Evolutionary conservation across 306 rosid species (phyloP), one percentile per base, ranked within the genome.

Genomic region (Herpetospermum pedunculosum): DNA sequence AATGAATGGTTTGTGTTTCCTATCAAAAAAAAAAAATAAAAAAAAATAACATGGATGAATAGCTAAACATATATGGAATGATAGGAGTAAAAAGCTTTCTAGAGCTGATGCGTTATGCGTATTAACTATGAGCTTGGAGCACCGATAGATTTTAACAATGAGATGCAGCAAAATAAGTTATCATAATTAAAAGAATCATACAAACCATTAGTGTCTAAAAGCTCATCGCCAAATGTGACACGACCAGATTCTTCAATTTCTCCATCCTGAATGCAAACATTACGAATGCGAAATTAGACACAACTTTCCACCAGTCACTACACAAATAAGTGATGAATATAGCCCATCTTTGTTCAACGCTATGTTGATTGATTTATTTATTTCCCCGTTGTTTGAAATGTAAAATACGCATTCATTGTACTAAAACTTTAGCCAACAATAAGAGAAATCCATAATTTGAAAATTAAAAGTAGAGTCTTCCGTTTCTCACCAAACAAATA

Each of bases 241-340:
- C 85, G 67, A 62, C 89, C 92, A 46, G 84, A 82, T 58, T 81
- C 89, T 50, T 67, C 85, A 10, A 89, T 79, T 78, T 85, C 95
- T 37, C 92, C 96, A 29, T 94, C 99, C 96, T 91, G 90, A 76
- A 76, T 71, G 55, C 58, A 74, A 75, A 59, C 46, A 70, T 10
- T 60, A 74, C 40, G 47, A 77, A 69, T 18, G 8, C 15, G 54
- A 23, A 47, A 74, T 43, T 38, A 8, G 30, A 28, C n/a, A 71
- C 41, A 21, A 75, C 8, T 2, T 23, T 34, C 18, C 29, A 19
- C 13, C 13, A 73, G 21, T 18, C 46, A 50, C 12, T 26, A 14
- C 29, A 10, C 57, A 18, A 48, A 29, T 41, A 40, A 23, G n/a
- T n/a, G 54, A 68, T 43, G 73, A 15, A 41, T n/a, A n/a, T n/a